Base-by-base conservation (phyloP, 2,329 filamentous ascomycete species). In the Talaromyces sp. region DNA sequence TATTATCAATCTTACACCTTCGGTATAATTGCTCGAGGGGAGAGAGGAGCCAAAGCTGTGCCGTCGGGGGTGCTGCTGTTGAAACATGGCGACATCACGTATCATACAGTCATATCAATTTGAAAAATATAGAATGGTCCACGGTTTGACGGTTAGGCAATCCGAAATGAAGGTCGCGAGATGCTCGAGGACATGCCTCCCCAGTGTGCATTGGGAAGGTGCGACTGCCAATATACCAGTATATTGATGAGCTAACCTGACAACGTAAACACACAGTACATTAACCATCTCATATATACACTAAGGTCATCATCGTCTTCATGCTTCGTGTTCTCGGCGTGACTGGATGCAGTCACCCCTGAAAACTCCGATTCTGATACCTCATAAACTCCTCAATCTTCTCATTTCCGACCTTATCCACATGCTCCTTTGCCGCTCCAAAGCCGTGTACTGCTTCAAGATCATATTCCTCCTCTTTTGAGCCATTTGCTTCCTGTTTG, bases 361-460 rank as follows among this genome's bases (percentile, higher is more conserved):
- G 58, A 35, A 52, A 57, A 25, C 62, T 64, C 37, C 62, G 62
- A 31, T 57, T 39, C 58, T 61, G 40, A 39, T 64, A 42, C 42
- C 62, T 64, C 40, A 64, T 28, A 44, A 64, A 64, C 35, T 61
- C 62, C 21, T 64, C 62, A 12, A 64, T 48, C 44, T 64, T 42
- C 25, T 57, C 46, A 33, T 62, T 54, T 12, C 28, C 16, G 5
- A 21, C 55, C 37, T 23, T 46, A 35, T 60, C 35, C 16, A 58
- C 50, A 33, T 58, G 23, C 28, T 60, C 44, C 28, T 63, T 60
- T 16, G 55, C 57, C 4, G 39, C 55, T 28, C 37, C 46, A 48
- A 28, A 37, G 18, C 31, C 46, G 8, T 31, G 25, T n/a, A n/a
- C 44, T 50, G 7, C 23, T 31, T 50, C 46, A 56, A 14, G 18